Evolutionary conservation across 495 filamentous ascomycete species (phyloP).

Genomic region (Penicillium manginii): DNA sequence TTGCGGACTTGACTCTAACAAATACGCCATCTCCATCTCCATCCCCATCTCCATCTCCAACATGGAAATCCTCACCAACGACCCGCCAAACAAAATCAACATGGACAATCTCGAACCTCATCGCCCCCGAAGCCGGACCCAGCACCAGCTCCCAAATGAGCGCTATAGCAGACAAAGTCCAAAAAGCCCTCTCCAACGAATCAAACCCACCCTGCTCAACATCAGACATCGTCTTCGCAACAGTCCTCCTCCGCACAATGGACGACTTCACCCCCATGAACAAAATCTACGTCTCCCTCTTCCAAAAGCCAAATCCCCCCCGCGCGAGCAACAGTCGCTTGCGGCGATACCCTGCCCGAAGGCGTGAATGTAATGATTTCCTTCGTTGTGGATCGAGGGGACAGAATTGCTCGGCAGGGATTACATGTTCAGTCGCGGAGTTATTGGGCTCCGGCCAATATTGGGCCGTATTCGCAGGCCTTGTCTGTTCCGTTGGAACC

Average conservation of each 20-base stretch:
- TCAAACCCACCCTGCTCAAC: constrained; percentile 31
- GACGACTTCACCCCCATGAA: constrained; percentile 76
- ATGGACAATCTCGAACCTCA: constrained; percentile 52
- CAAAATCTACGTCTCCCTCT: constrained; percentile 67
- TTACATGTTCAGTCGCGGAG: constrained; percentile 92
- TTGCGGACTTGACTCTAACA: no score
- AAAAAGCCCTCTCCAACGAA: constrained; percentile 28
- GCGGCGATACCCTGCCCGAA: constrained; percentile 63
- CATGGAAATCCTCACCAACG: constrained; percentile 16
- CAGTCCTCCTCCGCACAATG: constrained; percentile 81
- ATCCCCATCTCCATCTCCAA: constrained; percentile 2
- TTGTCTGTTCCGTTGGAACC: constrained; percentile 57
- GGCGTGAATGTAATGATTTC: constrained; percentile 65
- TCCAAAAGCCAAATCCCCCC: constrained; percentile 80
- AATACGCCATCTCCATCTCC: neutral
- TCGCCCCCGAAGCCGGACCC: constrained; percentile 43
- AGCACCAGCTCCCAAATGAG: constrained; percentile 49
- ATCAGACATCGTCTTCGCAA: constrained; percentile 69
- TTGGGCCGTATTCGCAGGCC: constrained; percentile 95
- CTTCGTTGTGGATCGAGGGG: constrained; percentile 45
- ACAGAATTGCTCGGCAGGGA: constrained; percentile 46
- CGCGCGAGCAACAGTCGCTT: constrained; percentile 80
- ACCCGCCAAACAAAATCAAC: constrained; percentile 27
- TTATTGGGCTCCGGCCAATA: constrained; percentile 98
- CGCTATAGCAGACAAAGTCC: constrained; percentile 43